phyloP scores from a whole-genome alignment of 2,329 filamentous ascomycete genomes.

The Fusarium musae region DNA sequence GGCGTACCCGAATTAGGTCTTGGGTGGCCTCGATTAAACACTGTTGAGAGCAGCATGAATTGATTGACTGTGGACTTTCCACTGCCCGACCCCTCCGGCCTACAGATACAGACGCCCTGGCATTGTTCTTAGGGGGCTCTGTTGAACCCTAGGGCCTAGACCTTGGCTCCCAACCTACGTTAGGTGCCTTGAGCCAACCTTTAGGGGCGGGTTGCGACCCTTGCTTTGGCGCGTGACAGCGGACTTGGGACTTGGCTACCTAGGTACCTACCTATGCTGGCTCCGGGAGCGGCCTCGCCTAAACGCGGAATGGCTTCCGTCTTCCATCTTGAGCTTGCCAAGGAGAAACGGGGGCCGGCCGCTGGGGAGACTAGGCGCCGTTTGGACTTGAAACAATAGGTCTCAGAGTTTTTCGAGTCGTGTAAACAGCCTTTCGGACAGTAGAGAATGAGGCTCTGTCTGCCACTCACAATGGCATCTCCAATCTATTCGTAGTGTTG shows the following conservation, averaged over 20 bases:
- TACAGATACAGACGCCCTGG: conserved; percentile 19
- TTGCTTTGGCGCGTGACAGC: conserved; percentile 43
- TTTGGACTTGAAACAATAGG: conserved; percentile 32
- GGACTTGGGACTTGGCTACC: conserved; percentile 9
- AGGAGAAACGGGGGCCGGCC: conserved; percentile 1
- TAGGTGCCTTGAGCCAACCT: conserved; percentile 12
- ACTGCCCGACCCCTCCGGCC: conserved; percentile 4
- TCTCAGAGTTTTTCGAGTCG: conserved; percentile 4
- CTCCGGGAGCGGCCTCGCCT: conserved; percentile 40
- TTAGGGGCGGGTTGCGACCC: conserved; percentile 23
- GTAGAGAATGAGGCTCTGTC: background rate
- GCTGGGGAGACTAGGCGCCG: conserved; percentile 1
- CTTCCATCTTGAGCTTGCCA: conserved; percentile 5
- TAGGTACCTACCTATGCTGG: background rate
- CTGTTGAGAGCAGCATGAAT: conserved; percentile 34
- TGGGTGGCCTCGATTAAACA: conserved; percentile 42
- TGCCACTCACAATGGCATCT: background rate
- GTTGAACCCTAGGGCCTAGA: background rate
- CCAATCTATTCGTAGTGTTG: background rate
- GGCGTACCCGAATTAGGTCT: conserved; percentile 36
- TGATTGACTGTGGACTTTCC: conserved; percentile 18
- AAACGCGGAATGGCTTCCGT: conserved; percentile 42
- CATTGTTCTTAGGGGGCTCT: conserved; percentile 2
- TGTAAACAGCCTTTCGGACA: conserved; percentile 2
- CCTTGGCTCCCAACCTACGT: conserved; percentile 20